A percentile compares a stretch with the other conserved stretches of the same genome.
Conservation (phyloP, 2,329 filamentous ascomycete genomes). For the Cordyceps cicadae region DNA sequence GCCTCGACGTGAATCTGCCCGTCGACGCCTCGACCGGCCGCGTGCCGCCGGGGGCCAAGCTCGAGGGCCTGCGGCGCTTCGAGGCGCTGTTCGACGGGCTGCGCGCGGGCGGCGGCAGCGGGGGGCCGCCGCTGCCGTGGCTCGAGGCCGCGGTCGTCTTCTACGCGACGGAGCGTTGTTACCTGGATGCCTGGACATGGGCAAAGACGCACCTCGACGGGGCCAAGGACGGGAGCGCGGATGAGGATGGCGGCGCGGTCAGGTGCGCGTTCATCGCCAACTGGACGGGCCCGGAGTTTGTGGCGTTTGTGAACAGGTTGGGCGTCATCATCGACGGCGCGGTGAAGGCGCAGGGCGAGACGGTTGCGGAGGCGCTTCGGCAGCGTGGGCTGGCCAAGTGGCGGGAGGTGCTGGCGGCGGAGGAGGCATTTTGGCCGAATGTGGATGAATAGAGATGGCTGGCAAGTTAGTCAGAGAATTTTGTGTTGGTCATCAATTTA, state of each 20-base stretch:
- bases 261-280: constrained; percentile 59
- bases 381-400: constrained; percentile 36
- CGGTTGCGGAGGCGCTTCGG: constrained; percentile 23
- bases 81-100: constrained; percentile 46
- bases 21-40: constrained; percentile 14
- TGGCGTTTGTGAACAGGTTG: constrained; percentile 47
- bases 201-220: constrained; percentile 31
- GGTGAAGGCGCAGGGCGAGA: constrained; percentile 32
- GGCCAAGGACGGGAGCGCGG: constrained; percentile 5
- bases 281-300: constrained; percentile 57
- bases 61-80: constrained; percentile 31
- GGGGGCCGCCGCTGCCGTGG: constrained; percentile 32
- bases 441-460: constrained; percentile 14
- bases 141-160: constrained; percentile 65
- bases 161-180: constrained; percentile 66
- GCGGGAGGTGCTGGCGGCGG: constrained; percentile 45
- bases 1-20: constrained; percentile 39
- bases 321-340: constrained; percentile 47
- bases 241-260: constrained; percentile 53
- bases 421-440: constrained; percentile 51
- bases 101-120: constrained; percentile 28
- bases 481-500: too few relatives aligned
- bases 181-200: constrained; percentile 51
- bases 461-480: too few relatives aligned
- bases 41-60: constrained; percentile 25